A percentile compares a stretch with the other conserved stretches of the same genome.
Conservation (phyloP, 495 filamentous ascomycete genomes). For the Aspergillus mulundensis region DNA sequence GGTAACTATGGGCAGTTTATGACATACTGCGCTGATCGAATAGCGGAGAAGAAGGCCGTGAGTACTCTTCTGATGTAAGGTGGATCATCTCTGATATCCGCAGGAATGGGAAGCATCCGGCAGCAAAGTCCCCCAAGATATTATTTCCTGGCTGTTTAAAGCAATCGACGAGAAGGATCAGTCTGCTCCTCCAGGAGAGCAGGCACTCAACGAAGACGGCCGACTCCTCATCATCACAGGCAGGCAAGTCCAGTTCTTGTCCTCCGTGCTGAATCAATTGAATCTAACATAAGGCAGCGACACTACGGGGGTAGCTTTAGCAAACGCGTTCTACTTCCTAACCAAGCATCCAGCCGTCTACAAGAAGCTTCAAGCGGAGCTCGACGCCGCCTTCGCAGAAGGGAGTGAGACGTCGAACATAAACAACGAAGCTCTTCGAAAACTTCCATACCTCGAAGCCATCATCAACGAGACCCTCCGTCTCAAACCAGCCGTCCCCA, state of each 20-base stretch:
- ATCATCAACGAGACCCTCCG: constrained; percentile 54
- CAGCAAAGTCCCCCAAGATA: constrained; percentile 19
- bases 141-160: constrained; percentile 29
- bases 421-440: constrained; percentile 12
- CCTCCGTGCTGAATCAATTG: neutral
- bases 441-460: constrained; percentile 39
- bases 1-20: constrained; percentile 6
- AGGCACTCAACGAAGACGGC: constrained; percentile 22
- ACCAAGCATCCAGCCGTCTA: constrained; percentile 22
- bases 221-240: constrained; percentile 28
- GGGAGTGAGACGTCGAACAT: neutral
- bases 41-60: constrained; percentile 15
- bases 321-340: constrained; percentile 38
- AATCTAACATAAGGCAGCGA: constrained; percentile 18
- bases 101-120: constrained; percentile 14
- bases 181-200: constrained; percentile 11
- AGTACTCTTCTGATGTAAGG: neutral
- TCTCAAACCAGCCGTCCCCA: constrained; percentile 45
- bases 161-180: constrained; percentile 18
- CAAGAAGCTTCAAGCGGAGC: constrained; percentile 21
- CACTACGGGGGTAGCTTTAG: constrained; percentile 28
- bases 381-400: constrained; percentile 10
- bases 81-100: neutral
- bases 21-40: constrained; percentile 5
- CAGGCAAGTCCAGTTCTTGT: constrained; percentile 13